phyloP scores from a whole-genome alignment of 768 basidiomycete genomes.

The Boletus fagicola region DNA sequence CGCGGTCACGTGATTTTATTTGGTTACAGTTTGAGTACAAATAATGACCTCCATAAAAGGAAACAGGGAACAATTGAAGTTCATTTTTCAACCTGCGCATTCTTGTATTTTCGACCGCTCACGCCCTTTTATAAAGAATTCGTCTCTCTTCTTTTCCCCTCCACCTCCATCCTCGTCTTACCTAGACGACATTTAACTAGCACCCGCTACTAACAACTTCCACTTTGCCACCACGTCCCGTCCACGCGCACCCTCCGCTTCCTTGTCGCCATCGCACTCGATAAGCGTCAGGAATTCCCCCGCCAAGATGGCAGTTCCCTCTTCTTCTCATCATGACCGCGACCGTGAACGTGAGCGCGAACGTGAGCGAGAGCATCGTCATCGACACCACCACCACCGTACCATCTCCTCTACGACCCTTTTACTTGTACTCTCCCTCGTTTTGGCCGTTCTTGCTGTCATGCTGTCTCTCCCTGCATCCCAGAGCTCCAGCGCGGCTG shows the following conservation, averaged over 20 bases:
- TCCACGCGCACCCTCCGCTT: constrained; percentile 57
- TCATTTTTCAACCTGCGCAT: constrained; percentile 30
- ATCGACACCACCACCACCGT: constrained; percentile 73
- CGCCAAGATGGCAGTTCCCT: constrained; percentile 78
- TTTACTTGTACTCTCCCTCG: constrained; percentile 79
- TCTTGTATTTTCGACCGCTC: constrained; percentile 7
- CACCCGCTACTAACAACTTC: neutral
- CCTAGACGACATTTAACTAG: constrained; percentile 13
- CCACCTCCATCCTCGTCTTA: constrained; percentile 19
- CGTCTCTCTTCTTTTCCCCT: constrained; percentile 11
- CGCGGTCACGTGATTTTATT: constrained; percentile 34
- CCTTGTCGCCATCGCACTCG: constrained; percentile 73
- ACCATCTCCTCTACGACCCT: constrained; percentile 90
- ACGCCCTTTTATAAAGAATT: constrained; percentile 9
- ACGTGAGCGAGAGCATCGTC: constrained; percentile 52
- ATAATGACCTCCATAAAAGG: constrained; percentile 25
- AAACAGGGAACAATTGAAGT: constrained; percentile 27
- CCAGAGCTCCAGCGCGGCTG: constrained; percentile 31
- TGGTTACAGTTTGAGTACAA: constrained; percentile 30
- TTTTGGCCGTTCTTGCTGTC: constrained; percentile 84
- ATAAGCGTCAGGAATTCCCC: constrained; percentile 51
- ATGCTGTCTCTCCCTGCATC: constrained; percentile 82
- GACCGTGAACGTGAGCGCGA: constrained; percentile 50
- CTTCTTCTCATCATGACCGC: constrained; percentile 72
- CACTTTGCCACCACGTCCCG: constrained; percentile 61